Evolutionary conservation across 2,329 filamentous ascomycete genomes (phyloP).

Genomic region (Fusarium keratoplasticum): DNA sequence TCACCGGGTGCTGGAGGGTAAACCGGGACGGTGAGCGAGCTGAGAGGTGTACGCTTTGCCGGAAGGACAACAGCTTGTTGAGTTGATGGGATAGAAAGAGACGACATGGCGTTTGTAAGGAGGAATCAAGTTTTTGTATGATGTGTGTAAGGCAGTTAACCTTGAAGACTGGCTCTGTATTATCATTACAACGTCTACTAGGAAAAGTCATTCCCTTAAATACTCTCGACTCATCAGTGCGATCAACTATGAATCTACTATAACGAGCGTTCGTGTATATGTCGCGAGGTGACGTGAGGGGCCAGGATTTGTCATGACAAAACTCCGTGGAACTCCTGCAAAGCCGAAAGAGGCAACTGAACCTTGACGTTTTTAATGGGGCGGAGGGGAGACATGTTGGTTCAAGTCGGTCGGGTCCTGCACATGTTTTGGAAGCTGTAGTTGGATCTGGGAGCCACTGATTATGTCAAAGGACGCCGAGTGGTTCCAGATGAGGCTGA

Average conservation of each 20-base stretch:
- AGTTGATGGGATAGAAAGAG: conserved; percentile 64
- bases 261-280: neutral
- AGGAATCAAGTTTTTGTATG: neutral
- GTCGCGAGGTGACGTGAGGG: neutral
- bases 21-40: conserved; percentile 62
- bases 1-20: conserved; percentile 56
- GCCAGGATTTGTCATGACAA: neutral
- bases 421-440: neutral
- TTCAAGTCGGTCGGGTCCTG: no score
- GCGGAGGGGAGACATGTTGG: neutral
- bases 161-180: neutral
- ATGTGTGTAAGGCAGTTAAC: neutral
- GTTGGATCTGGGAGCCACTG: neutral
- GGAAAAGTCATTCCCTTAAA: neutral
- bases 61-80: conserved; percentile 73
- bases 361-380: neutral
- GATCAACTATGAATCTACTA: neutral
- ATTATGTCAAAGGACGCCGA: neutral
- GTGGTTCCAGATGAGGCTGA: neutral
- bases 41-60: conserved; percentile 61
- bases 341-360: neutral
- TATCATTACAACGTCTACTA: neutral
- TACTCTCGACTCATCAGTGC: neutral
- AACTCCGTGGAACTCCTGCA: neutral
- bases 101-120: conserved; percentile 32